phyloP scores from a whole-genome alignment of 768 basidiomycete genomes.

The Boletus rex-veris region DNA sequence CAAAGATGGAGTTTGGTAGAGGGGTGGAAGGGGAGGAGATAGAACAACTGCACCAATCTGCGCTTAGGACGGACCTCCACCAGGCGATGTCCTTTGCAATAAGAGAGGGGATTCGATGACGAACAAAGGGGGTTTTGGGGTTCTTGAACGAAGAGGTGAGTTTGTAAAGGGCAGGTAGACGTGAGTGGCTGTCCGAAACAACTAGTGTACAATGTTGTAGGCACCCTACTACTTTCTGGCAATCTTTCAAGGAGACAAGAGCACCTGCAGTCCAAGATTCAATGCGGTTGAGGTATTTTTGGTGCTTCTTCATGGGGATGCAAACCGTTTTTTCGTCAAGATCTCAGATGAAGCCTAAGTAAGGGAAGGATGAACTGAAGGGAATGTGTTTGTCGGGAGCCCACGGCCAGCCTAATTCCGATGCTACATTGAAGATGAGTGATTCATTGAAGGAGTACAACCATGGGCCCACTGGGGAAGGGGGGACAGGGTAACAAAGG shows the following conservation, averaged over 20 bases:
- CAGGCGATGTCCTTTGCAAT: accelerated
- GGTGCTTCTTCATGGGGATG: background rate
- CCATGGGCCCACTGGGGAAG: too few species aligned
- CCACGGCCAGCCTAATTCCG: background rate
- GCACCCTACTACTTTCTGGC: background rate
- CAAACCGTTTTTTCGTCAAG: background rate
- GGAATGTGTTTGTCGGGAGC: background rate
- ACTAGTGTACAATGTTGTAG: background rate
- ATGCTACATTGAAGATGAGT: background rate
- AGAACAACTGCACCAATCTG: background rate
- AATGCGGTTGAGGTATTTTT: background rate
- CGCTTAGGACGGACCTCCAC: background rate
- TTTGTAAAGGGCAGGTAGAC: too few species aligned
- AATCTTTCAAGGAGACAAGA: background rate
- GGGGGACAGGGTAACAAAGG: too few species aligned
- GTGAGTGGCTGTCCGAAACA: background rate
- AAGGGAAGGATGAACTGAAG: background rate
- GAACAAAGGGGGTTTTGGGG: background rate
- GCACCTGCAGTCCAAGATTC: background rate
- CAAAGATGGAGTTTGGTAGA: too few species aligned
- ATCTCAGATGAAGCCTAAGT: background rate
- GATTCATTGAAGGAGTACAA: background rate
- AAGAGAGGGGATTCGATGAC: background rate
- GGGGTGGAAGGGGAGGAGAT: too few species aligned
- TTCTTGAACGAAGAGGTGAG: background rate